Evolutionary conservation across 257 asterid genomes (phyloP).

Genomic region (Nicotiana noctiflora): DNA sequence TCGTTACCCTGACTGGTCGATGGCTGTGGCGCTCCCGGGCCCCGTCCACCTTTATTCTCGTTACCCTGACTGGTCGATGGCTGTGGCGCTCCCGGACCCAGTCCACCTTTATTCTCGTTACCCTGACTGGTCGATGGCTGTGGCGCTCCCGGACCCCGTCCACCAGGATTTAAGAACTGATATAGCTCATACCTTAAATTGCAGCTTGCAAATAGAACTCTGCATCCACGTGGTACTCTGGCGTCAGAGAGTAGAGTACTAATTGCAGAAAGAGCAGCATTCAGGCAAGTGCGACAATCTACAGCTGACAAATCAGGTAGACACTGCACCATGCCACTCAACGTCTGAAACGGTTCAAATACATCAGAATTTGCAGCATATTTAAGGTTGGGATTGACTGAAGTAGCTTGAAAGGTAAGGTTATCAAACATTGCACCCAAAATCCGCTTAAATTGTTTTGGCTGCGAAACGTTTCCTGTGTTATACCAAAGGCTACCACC

Average conservation of each 20-base stretch:
- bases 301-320: not conserved
- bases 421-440: not conserved
- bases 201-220: not conserved
- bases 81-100: too few relatives aligned
- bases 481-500: too few relatives aligned
- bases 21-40: not conserved
- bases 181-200: not conserved
- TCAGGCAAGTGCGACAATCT: not conserved
- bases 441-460: not conserved
- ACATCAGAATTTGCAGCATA: not conserved
- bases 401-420: not conserved
- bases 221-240: not conserved
- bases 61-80: not conserved
- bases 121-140: not conserved
- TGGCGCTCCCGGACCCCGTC: not conserved
- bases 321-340: constrained; percentile 4
- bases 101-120: too few relatives aligned
- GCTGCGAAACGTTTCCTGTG: not conserved
- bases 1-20: not conserved
- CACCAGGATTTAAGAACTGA: not conserved
- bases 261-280: not conserved
- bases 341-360: not conserved
- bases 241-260: not conserved
- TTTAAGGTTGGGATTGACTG: not conserved
- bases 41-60: not conserved